Evolutionary conservation across 495 filamentous ascomycete species (phyloP).

Genomic region (Hypoxylon perforatum): DNA sequence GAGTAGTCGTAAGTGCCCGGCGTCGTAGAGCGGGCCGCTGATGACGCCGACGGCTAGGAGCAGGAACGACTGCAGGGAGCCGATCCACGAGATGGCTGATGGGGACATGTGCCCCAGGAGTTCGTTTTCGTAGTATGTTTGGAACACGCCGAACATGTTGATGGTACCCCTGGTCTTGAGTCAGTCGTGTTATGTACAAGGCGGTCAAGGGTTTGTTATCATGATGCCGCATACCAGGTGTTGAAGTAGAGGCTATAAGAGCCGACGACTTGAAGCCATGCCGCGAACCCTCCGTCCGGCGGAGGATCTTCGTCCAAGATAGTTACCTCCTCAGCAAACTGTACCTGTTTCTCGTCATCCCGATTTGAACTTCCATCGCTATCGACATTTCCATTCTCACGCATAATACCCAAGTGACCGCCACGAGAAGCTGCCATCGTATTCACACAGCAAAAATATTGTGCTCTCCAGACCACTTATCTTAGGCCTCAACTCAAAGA

Average conservation of each 20-base stretch:
- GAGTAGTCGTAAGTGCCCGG: slow-evolving; percentile 59
- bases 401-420: slow-evolving; percentile 4
- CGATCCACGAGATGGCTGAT: slow-evolving; percentile 66
- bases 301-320: background rate
- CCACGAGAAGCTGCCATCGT: slow-evolving; percentile 10
- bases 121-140: slow-evolving; percentile 70
- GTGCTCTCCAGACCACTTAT: no score
- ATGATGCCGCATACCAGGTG: slow-evolving; percentile 59
- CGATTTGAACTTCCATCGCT: slow-evolving; percentile 2
- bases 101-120: slow-evolving; percentile 48
- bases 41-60: slow-evolving; percentile 63
- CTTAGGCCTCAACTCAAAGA: no score
- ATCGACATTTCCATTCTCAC: slow-evolving; percentile 3
- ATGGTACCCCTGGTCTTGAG: slow-evolving; percentile 66
- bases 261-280: slow-evolving; percentile 66
- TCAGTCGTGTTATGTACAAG: slow-evolving; percentile 13
- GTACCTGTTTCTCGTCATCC: slow-evolving; percentile 6
- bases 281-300: slow-evolving; percentile 48
- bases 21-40: slow-evolving; percentile 65
- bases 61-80: slow-evolving; percentile 60
- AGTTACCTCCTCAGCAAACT: slow-evolving; percentile 1
- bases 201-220: background rate
- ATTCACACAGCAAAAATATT: no score
- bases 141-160: slow-evolving; percentile 76
- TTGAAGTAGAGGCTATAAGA: slow-evolving; percentile 69